Evolutionary conservation across 768 basidiomycete genomes (phyloP).

Genomic region (Gloeophyllum trabeum): DNA sequence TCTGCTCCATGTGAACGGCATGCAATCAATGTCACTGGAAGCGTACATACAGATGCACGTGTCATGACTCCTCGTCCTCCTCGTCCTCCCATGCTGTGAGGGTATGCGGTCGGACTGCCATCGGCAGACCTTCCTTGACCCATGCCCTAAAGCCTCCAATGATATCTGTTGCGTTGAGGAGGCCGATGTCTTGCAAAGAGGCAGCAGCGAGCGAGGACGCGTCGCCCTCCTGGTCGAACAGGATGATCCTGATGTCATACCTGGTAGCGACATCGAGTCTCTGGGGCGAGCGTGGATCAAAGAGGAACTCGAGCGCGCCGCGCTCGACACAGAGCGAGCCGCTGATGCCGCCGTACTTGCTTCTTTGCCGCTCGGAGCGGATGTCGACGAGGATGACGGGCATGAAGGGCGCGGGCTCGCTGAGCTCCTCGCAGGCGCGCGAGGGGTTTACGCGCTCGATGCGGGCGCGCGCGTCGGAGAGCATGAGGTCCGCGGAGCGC

Average conservation of each 20-base stretch:
- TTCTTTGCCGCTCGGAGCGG: slow-evolving; percentile 51
- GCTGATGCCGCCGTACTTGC: slow-evolving; percentile 42
- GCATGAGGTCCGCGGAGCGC: slow-evolving; percentile 41
- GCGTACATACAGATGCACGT: too few relatives aligned
- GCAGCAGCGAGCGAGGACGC: slow-evolving; percentile 65
- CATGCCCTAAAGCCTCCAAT: slow-evolving; percentile 67
- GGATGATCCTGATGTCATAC: slow-evolving; percentile 63
- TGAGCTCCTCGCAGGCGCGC: slow-evolving; percentile 51
- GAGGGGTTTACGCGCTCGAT: slow-evolving; percentile 51
- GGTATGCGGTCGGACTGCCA: too few relatives aligned
- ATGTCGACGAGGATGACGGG: slow-evolving; percentile 75
- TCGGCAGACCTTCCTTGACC: slow-evolving; percentile 57
- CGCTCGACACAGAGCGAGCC: slow-evolving; percentile 69
- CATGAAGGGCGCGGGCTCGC: slow-evolving; percentile 30
- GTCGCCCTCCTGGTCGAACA: slow-evolving; percentile 68
- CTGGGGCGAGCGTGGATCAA: slow-evolving; percentile 55
- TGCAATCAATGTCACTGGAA: too few relatives aligned
- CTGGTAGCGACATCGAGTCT: slow-evolving; percentile 59
- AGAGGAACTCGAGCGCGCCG: slow-evolving; percentile 70
- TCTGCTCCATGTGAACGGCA: too few relatives aligned
- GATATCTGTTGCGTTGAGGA: slow-evolving; percentile 68
- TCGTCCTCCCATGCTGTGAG: too few relatives aligned
- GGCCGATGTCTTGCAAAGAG: slow-evolving; percentile 55
- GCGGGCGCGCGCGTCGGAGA: slow-evolving; percentile 46
- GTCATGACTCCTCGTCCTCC: too few relatives aligned